Percentiles rank a stretch among this genome's conserved stretches.
These are phyloP conservation scores for Balansia obtecta DNA, from an alignment of 2,329 filamentous ascomycete species.

Conservation along the genomic window DNA sequence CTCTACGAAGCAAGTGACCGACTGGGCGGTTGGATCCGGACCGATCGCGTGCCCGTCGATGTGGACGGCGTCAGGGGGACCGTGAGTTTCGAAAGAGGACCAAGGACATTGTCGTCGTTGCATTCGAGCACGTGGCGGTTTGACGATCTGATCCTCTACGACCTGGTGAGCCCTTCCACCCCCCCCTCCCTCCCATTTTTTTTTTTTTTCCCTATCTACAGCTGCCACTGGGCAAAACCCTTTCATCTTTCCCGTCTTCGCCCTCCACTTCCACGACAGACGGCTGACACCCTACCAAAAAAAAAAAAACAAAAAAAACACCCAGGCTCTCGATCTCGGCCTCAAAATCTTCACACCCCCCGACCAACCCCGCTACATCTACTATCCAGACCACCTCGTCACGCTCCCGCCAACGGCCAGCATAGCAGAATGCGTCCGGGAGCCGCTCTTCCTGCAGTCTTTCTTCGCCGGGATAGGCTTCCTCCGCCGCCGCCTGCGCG, in stretches of 20 bases:
- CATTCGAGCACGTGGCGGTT: conserved; percentile 27
- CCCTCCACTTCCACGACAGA: no score
- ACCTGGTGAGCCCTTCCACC: conserved; percentile 48
- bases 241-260: background rate
- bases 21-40: conserved; percentile 76
- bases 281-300: no score
- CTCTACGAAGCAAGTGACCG: conserved; percentile 62
- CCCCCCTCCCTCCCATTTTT: no score
- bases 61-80: conserved; percentile 39
- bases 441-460: conserved; percentile 22
- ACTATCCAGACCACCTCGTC: conserved; percentile 66
- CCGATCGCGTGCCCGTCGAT: conserved; percentile 45
- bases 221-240: background rate
- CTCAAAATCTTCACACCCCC: conserved; percentile 36
- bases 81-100: conserved; percentile 73
- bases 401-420: conserved; percentile 18
- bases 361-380: conserved; percentile 54
- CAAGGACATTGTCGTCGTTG: conserved; percentile 58
- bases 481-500: conserved; percentile 12
- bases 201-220: no score
- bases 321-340: conserved; percentile 24
- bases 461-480: conserved; percentile 16
- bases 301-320: background rate
- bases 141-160: conserved; percentile 54
- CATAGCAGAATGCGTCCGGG: conserved; percentile 15